A percentile compares a stretch with the other conserved stretches of the same genome.
phyloP scores from a whole-genome alignment of 2,329 filamentous ascomycete species.

The Stenocarpella maydis region DNA sequence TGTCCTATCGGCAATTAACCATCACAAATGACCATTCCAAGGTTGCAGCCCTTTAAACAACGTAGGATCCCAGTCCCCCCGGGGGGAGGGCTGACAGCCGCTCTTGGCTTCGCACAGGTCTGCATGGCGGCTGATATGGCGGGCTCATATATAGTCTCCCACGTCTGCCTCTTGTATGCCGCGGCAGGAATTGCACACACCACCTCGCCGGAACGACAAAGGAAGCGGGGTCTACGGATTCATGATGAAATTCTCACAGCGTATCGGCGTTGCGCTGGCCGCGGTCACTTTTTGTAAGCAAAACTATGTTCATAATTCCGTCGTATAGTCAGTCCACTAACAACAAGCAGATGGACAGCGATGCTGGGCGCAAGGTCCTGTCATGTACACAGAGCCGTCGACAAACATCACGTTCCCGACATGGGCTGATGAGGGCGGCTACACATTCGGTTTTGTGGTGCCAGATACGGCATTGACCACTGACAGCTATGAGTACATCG shows the following conservation, averaged over 20 bases:
- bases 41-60: neutral
- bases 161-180: neutral
- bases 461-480: constrained; percentile 27
- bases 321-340: neutral
- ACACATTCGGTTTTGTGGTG: constrained; percentile 31
- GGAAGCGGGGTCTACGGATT: neutral
- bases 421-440: constrained; percentile 22
- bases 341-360: constrained; percentile 16
- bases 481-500: constrained; percentile 29
- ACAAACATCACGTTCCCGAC: constrained; percentile 32
- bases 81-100: neutral
- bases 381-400: constrained; percentile 23
- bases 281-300: constrained; percentile 28
- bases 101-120: neutral
- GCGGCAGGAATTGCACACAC: neutral
- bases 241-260: constrained; percentile 22
- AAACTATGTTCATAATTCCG: too few species aligned
- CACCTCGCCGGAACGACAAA: neutral
- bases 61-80: neutral
- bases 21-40: constrained; percentile 15
- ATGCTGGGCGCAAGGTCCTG: constrained; percentile 30
- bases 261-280: constrained; percentile 27
- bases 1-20: constrained; percentile 25
- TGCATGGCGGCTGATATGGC: neutral
- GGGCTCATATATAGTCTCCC: constrained; percentile 2